Evolutionary conservation across 2,329 filamentous ascomycete species (phyloP), one percentile per base, ranked within the genome.

Genomic region (Trichoderma hamatum): DNA sequence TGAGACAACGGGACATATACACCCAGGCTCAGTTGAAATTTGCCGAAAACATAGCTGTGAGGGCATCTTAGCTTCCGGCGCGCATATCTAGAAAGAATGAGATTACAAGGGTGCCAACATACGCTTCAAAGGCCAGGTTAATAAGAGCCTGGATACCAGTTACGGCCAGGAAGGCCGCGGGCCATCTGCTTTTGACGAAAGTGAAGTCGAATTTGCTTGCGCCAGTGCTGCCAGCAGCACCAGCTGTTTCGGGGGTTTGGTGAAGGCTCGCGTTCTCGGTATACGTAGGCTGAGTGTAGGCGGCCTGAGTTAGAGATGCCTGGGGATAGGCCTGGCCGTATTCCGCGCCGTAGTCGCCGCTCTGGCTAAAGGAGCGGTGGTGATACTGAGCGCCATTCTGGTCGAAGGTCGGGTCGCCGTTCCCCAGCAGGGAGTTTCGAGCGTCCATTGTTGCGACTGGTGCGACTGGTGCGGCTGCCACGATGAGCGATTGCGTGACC

Each of bases 121-220:
- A 97, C 93, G 91, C 88, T 85, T 99, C 95, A 72, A 97, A 90
- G 28, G 86, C 90, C 73, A 98, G 86, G 72, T 92, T 92, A 67
- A 96, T 86, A 70, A 91, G 81, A 71, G 93, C 92, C 84, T 99
- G 96, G 69, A 92, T 72, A 56, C 90, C 80, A 43, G 92, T 89
- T 43, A 92, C 86, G 72, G 89, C 79, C 81, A 96, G 88, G 78
- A 98, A 98, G 71, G 89, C 84, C 85, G 93, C 95, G 19, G 94
- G 94, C 95, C 96, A 99, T 76, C 86, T 88, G 69, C 92, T 92
- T 77, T 89, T 92, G 74, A 96, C 90, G 74, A 92, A 88, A 78
- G 94, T 95, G 83, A 94, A 75, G 66, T 72, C 76, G 69, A 94
- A 75, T 68, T 72, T 76, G 70, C 75, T 75, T 51, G 73, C 74